A percentile compares a stretch with the other conserved stretches of the same genome.
Conservation (phyloP, 148 eudicot species). For the Polygonum maritimum region DNA sequence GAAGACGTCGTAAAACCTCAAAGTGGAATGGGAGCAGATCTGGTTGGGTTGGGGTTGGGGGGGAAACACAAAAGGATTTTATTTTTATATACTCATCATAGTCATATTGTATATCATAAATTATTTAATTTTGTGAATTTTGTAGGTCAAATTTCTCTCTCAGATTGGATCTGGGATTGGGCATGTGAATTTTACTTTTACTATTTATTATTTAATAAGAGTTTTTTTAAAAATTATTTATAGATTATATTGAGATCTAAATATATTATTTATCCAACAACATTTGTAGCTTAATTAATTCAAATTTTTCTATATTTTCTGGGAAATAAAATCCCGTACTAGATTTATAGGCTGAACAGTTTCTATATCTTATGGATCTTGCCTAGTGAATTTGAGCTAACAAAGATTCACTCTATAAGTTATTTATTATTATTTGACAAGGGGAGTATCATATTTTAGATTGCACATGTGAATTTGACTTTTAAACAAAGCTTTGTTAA, state of each 20-base stretch:
- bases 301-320: too few relatives aligned
- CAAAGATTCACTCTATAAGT: background rate
- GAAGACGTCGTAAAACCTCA: background rate
- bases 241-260: background rate
- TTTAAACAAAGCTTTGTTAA: background rate
- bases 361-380: background rate
- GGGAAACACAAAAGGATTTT: background rate
- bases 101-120: too few relatives aligned
- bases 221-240: too few relatives aligned
- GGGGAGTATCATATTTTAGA: background rate
- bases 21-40: constrained; percentile 9
- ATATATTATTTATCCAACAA: background rate
- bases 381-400: background rate
- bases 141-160: background rate
- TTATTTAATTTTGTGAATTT: background rate
- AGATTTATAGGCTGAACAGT: background rate
- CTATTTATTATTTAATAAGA: too few relatives aligned
- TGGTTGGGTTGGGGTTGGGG: background rate
- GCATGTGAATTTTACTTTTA: background rate
- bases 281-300: too few relatives aligned
- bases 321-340: too few relatives aligned
- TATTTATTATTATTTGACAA: background rate
- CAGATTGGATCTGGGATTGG: constrained; percentile 2
- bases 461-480: background rate
- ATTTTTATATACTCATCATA: background rate